phyloP scores from a whole-genome alignment of 164 flowering plant genomes.

The Taxillus chinensis region DNA sequence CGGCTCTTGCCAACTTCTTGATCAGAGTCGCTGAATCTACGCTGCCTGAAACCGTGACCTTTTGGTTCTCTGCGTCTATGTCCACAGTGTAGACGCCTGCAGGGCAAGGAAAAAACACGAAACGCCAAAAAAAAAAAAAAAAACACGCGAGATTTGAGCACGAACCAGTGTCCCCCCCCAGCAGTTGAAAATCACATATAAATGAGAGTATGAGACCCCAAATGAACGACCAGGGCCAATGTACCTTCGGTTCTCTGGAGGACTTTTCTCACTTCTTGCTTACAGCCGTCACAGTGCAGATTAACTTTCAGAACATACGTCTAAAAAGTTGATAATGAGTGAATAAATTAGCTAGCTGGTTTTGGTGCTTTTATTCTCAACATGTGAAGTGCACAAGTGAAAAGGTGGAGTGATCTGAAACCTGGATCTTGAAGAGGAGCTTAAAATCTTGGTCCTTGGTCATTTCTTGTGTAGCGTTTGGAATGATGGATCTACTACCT shows the following conservation, averaged over 20 bases:
- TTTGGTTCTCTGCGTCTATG: slow-evolving; percentile 67
- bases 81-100: slow-evolving; percentile 64
- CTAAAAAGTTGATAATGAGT: slow-evolving; percentile 21
- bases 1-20: slow-evolving; percentile 50
- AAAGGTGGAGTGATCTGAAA: slow-evolving; percentile 6
- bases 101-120: background rate
- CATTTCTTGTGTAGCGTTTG: slow-evolving; percentile 35
- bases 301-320: slow-evolving; percentile 52
- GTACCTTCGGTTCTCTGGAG: slow-evolving; percentile 67
- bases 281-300: slow-evolving; percentile 66
- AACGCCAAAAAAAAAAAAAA: no score
- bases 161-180: no score
- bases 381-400: background rate
- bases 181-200: background rate
- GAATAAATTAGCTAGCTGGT: slow-evolving; percentile 1
- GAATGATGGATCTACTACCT: background rate
- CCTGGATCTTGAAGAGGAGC: slow-evolving; percentile 81
- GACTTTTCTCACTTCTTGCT: slow-evolving; percentile 64
- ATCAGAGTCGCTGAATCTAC: slow-evolving; percentile 59
- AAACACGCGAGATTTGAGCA: no score
- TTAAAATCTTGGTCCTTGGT: slow-evolving; percentile 73
- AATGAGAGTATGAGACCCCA: background rate
- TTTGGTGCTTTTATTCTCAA: background rate
- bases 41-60: slow-evolving; percentile 66
- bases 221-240: background rate